Percentiles rank a stretch among this genome's conserved stretches.
phyloP scores from a whole-genome alignment of 129 eudicot species.

The Helichrysum umbraculigerum region DNA sequence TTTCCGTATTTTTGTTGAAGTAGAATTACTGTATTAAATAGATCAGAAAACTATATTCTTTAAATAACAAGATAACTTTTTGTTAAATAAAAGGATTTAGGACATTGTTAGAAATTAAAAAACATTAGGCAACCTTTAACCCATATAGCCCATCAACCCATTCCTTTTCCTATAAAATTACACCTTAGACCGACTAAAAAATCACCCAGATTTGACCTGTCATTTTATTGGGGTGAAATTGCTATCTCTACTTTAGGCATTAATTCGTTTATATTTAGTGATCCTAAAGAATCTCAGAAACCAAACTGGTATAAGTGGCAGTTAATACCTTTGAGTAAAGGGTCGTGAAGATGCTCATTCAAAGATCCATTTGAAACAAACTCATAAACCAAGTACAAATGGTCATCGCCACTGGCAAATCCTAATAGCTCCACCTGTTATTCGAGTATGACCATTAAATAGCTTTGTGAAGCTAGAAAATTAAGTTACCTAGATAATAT shows the following conservation, averaged over 20 bases:
- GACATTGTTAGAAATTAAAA: not conserved
- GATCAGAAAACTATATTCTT: not conserved
- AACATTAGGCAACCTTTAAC: not conserved
- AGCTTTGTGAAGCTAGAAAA: not conserved
- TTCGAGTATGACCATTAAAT: not conserved
- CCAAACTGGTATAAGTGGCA: constrained; percentile 3
- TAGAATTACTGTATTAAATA: not conserved
- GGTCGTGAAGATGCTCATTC: constrained; percentile 80
- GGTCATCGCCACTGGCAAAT: constrained; percentile 79
- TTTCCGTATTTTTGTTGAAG: too few species aligned
- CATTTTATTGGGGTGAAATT: not conserved
- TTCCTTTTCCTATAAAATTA: too few species aligned
- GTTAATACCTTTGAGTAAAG: constrained; percentile 64
- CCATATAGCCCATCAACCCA: not conserved
- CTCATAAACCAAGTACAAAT: constrained; percentile 78
- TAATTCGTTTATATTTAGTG: not conserved
- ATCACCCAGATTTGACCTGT: not conserved
- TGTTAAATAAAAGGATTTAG: not conserved
- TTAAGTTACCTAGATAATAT: not conserved
- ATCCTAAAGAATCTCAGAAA: not conserved
- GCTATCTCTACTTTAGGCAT: not conserved
- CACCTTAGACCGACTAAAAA: not conserved
- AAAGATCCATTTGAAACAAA: constrained; percentile 74
- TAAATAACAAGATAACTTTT: not conserved
- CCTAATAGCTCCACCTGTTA: constrained; percentile 81